Evolutionary conservation across 2,329 filamentous ascomycete species (phyloP).

Genomic region (Chlorencoelia australis): DNA sequence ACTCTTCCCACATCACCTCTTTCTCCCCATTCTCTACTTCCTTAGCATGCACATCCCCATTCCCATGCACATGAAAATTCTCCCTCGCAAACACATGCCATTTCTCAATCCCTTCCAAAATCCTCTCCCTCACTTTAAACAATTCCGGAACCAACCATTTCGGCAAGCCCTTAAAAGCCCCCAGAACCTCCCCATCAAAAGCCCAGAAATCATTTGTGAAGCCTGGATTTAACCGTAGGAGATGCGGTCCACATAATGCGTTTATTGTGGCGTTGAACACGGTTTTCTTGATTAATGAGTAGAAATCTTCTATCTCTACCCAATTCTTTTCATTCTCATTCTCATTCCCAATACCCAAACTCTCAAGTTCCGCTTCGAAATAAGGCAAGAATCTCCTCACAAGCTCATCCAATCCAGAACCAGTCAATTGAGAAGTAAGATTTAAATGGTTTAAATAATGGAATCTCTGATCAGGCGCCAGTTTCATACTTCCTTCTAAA

Average conservation of each 20-base stretch:
- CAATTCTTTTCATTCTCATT: no score
- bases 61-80: slow-evolving; percentile 9
- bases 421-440: slow-evolving; percentile 9
- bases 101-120: slow-evolving; percentile 15
- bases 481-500: slow-evolving; percentile 6
- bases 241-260: slow-evolving; percentile 21
- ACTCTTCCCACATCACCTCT: slow-evolving; percentile 23
- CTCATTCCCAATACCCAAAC: slow-evolving; percentile 4
- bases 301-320: slow-evolving; percentile 20
- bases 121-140: slow-evolving; percentile 17
- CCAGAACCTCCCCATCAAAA: slow-evolving; percentile 18
- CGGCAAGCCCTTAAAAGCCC: slow-evolving; percentile 18
- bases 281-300: slow-evolving; percentile 16
- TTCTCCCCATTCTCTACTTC: no score
- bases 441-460: slow-evolving; percentile 10
- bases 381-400: slow-evolving; percentile 7
- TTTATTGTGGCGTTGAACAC: slow-evolving; percentile 21
- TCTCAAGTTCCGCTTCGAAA: slow-evolving; percentile 7
- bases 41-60: slow-evolving; percentile 9
- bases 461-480: slow-evolving; percentile 12
- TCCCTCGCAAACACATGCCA: slow-evolving; percentile 22
- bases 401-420: slow-evolving; percentile 9
- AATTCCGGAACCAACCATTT: slow-evolving; percentile 20
- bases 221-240: slow-evolving; percentile 21
- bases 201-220: slow-evolving; percentile 24